phyloP scores from a whole-genome alignment of 352 stramenopile species.

The Plasmopara muralis region DNA sequence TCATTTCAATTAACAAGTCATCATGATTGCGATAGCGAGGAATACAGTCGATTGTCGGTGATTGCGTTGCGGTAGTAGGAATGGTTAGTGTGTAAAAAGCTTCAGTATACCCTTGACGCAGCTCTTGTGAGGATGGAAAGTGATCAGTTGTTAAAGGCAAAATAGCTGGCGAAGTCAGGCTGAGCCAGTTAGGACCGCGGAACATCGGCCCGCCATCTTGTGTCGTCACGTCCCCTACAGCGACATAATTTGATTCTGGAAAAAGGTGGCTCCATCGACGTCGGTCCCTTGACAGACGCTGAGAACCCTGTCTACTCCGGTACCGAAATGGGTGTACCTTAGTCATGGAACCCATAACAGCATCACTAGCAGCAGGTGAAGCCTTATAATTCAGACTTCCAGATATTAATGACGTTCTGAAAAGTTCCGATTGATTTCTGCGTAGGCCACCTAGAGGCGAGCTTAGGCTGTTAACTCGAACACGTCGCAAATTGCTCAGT shows the following conservation, averaged over 20 bases:
- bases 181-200: constrained; percentile 95
- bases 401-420: constrained; percentile 15
- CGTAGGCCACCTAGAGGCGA: constrained; percentile 16
- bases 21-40: constrained; percentile 58
- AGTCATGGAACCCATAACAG: constrained; percentile 3
- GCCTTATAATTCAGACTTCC: constrained; percentile 20
- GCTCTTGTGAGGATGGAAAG: constrained; percentile 63
- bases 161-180: constrained; percentile 91
- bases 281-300: constrained; percentile 76
- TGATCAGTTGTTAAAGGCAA: constrained; percentile 88
- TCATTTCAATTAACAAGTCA: constrained; percentile 75
- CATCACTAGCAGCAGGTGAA: constrained; percentile 9
- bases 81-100: constrained; percentile 80
- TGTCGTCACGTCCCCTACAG: too few relatives aligned
- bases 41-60: constrained; percentile 33
- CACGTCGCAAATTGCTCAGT: too few relatives aligned
- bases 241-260: constrained; percentile 38
- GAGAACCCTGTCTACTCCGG: constrained; percentile 26
- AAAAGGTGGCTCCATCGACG: constrained; percentile 96
- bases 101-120: constrained; percentile 59
- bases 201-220: constrained; percentile 26
- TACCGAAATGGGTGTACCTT: constrained; percentile 51
- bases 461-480: constrained; percentile 12
- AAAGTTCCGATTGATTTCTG: constrained; percentile 33
- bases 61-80: constrained; percentile 28